Evolutionary conservation across 257 asterid genomes (phyloP).

Genomic region (Petunia secreta): DNA sequence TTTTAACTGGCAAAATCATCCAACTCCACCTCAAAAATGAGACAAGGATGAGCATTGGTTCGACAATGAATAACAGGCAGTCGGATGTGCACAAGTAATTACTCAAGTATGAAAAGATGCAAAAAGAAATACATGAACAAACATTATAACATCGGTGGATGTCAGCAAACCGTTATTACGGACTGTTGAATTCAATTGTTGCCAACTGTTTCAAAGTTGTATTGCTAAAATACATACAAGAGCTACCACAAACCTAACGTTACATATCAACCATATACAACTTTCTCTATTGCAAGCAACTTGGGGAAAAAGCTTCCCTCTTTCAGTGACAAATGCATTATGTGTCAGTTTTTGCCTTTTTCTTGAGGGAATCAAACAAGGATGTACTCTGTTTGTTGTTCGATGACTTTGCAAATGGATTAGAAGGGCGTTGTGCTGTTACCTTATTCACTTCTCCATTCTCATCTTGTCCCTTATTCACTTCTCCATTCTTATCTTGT

Average conservation of each 20-base stretch:
- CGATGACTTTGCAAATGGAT: slow-evolving; percentile 81
- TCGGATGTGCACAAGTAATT: background rate
- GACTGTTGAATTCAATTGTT: background rate
- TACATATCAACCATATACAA: background rate
- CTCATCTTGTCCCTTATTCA: background rate
- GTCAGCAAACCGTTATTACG: background rate
- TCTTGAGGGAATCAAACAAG: slow-evolving; percentile 72
- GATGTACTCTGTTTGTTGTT: slow-evolving; percentile 57
- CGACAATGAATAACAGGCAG: background rate
- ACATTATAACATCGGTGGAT: background rate
- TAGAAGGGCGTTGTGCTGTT: slow-evolving; percentile 58
- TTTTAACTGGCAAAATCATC: background rate
- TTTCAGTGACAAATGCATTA: slow-evolving; percentile 18
- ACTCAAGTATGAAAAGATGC: background rate
- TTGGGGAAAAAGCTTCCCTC: background rate
- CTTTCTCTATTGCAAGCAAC: background rate
- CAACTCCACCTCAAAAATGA: background rate
- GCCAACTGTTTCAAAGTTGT: background rate
- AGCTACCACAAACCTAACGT: background rate
- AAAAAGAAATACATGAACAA: background rate
- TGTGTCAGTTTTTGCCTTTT: slow-evolving; percentile 41
- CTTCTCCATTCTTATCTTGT: too few species aligned
- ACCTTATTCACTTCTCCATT: slow-evolving; percentile 37
- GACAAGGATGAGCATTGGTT: background rate
- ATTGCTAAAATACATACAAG: slow-evolving; percentile 17